Conservation (phyloP, 1,284 basidiomycete species). For the Puccinia hordei region DNA sequence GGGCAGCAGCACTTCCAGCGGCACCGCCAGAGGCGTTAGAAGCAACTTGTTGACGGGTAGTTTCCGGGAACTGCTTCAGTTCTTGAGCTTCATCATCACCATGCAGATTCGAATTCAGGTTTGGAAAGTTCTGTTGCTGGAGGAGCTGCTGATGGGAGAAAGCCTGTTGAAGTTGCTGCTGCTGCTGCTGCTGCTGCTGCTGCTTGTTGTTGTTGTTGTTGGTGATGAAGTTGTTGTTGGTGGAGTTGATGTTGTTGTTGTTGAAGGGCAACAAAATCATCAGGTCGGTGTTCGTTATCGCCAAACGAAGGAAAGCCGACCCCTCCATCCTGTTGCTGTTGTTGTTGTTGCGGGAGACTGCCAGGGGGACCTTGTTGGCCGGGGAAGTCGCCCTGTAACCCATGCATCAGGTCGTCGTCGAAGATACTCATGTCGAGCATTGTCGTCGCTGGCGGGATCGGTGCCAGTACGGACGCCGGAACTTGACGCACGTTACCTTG, state of each 20-base stretch:
- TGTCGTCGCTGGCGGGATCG: slow-evolving; percentile 39
- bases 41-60: slow-evolving; percentile 32
- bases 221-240: slow-evolving; percentile 25
- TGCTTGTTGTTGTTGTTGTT: slow-evolving; percentile 33
- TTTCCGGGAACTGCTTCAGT: slow-evolving; percentile 50
- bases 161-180: no score
- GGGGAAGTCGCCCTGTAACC: slow-evolving; percentile 24
- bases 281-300: not conserved
- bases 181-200: slow-evolving; percentile 48
- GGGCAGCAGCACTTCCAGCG: not conserved
- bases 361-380: not conserved
- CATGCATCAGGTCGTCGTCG: slow-evolving; percentile 51
- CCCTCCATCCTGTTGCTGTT: slow-evolving; percentile 53
- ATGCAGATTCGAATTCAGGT: no score
- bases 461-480: slow-evolving; percentile 40
- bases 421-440: slow-evolving; percentile 51
- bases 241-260: slow-evolving; percentile 35
- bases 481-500: slow-evolving; percentile 32
- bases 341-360: slow-evolving; percentile 6
- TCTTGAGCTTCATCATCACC: slow-evolving; percentile 29
- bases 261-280: not conserved
- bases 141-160: no score
- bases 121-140: slow-evolving; percentile 3
- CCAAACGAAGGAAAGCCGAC: not conserved
- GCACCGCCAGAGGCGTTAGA: not conserved